Conservation (phyloP, 345 rosid species). For the Gossypium raimondii region DNA sequence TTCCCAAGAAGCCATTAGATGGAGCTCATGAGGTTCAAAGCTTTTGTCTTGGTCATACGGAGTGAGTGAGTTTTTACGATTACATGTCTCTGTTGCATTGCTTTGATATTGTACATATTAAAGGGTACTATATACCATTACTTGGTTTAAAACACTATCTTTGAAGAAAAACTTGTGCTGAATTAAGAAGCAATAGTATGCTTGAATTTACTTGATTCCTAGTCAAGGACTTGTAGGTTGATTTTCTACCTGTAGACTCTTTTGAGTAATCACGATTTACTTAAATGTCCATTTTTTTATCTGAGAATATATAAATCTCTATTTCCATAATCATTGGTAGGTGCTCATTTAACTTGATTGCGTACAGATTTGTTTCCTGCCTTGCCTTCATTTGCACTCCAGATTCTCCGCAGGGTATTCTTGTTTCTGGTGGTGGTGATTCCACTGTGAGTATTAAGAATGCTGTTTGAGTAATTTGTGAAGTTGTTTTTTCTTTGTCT, state of each 20-base stretch:
- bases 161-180: not conserved
- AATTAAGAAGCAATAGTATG: not conserved
- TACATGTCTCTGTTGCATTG: not conserved
- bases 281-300: not conserved
- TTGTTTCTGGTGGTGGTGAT: slow-evolving; percentile 95
- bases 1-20: slow-evolving; percentile 73
- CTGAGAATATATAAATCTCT: not conserved
- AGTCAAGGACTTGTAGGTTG: not conserved
- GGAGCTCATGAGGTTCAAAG: slow-evolving; percentile 96
- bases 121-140: not conserved
- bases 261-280: not conserved
- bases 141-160: not conserved
- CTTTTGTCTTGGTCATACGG: slow-evolving; percentile 94
- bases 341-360: slow-evolving; percentile 6
- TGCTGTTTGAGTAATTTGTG: slow-evolving; percentile 5
- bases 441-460: slow-evolving; percentile 58
- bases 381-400: slow-evolving; percentile 52
- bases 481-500: slow-evolving; percentile 2
- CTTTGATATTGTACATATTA: not conserved
- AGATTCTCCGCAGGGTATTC: slow-evolving; percentile 56
- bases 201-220: not conserved
- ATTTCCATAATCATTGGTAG: not conserved
- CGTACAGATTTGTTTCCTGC: slow-evolving; percentile 72
- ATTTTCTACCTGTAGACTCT: not conserved
- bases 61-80: slow-evolving; percentile 59